Conservation (phyloP, 441 rosid species). For the Arabidopsis hybrid region DNA sequence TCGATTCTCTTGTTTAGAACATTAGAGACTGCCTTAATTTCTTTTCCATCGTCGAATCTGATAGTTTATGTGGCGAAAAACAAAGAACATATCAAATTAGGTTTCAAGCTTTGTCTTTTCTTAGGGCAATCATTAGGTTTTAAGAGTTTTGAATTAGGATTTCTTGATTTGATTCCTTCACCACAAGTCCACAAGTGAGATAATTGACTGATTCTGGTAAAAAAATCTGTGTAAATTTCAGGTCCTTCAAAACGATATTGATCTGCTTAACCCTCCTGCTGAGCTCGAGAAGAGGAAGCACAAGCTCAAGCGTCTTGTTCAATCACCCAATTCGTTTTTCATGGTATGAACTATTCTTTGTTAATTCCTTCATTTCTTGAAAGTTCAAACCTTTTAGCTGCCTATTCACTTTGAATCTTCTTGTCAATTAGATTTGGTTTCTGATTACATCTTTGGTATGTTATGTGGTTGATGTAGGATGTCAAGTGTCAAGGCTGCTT, state of each 20-base stretch:
- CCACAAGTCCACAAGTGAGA: neutral
- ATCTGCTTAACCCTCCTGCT: conserved; percentile 71
- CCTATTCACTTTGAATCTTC: neutral
- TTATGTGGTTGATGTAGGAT: conserved; percentile 11
- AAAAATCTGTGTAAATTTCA: neutral
- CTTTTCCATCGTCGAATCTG: neutral
- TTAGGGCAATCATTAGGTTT: neutral
- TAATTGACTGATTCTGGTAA: too few relatives aligned
- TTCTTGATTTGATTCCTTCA: neutral
- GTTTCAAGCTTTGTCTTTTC: neutral
- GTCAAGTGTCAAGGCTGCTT: conserved; percentile 38
- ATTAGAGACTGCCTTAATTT: neutral
- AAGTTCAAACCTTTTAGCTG: neutral
- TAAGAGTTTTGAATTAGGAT: neutral
- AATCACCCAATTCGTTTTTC: conserved; percentile 75
- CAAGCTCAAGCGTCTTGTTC: conserved; percentile 85
- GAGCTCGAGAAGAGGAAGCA: conserved; percentile 85
- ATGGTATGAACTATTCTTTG: conserved; percentile 48
- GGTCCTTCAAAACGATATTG: conserved; percentile 78
- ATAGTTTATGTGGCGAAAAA: neutral
- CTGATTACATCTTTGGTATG: too few relatives aligned
- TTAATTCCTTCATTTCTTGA: too few relatives aligned
- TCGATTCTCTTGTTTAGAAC: neutral
- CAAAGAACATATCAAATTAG: neutral
- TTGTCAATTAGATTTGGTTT: too few relatives aligned